phyloP scores from a whole-genome alignment of 2,329 filamentous ascomycete genomes.

The Tolypocladium inflatum region DNA sequence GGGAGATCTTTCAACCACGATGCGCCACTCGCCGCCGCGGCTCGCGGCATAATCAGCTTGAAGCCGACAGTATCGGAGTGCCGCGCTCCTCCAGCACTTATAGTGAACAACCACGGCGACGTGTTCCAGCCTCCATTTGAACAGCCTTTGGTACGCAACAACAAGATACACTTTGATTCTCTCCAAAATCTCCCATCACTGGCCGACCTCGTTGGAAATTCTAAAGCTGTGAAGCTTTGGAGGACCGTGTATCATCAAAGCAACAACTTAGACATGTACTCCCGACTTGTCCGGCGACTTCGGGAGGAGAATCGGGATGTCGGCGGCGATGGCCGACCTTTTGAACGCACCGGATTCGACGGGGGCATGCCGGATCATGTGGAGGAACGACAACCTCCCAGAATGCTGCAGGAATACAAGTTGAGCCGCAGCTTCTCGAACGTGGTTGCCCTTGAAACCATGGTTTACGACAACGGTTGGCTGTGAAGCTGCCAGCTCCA shows the following conservation, averaged over 20 bases:
- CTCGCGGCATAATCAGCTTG: conserved; percentile 11
- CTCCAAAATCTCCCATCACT: conserved; percentile 18
- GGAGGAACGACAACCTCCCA: conserved; percentile 10
- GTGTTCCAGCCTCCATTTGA: conserved; percentile 2
- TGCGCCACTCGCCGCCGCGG: conserved; percentile 15
- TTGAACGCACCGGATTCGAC: conserved; percentile 1
- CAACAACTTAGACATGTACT: conserved; percentile 11
- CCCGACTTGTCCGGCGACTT: conserved; percentile 3
- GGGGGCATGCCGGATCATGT: conserved; percentile 9
- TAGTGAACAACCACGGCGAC: conserved; percentile 6
- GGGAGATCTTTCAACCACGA: conserved; percentile 17
- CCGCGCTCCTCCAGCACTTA: not conserved
- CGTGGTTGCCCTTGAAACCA: not conserved
- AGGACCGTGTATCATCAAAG: conserved; percentile 3
- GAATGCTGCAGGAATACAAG: not conserved
- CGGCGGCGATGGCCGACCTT: not conserved
- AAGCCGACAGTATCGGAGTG: conserved; percentile 7
- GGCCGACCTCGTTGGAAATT: conserved; percentile 5
- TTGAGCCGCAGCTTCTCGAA: not conserved
- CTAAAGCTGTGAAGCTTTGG: not conserved
- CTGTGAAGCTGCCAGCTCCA: not conserved
- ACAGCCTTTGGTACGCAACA: conserved; percentile 12
- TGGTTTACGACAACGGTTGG: conserved; percentile 1
- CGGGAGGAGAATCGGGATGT: not conserved
- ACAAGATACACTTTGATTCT: conserved; percentile 18